These are phyloP conservation scores for Castanea crenata DNA, from an alignment of 306 rosid genomes.

Conservation along the genomic window DNA sequence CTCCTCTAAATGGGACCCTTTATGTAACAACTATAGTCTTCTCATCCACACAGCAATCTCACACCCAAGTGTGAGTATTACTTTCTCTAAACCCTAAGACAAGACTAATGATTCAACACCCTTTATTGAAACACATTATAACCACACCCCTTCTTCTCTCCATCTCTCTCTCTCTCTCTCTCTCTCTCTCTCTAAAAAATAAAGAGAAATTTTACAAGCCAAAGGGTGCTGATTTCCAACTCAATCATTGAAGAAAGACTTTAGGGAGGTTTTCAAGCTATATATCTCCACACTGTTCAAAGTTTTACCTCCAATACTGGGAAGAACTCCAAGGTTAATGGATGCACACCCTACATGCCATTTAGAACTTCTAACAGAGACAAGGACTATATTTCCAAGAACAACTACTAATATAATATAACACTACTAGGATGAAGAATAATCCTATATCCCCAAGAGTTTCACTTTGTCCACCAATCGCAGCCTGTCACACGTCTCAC, in stretches of 20 bases:
- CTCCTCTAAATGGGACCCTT: slow-evolving; percentile 25
- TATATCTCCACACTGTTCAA: slow-evolving; percentile 17
- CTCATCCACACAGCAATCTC: slow-evolving; percentile 48
- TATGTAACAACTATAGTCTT: slow-evolving; percentile 34
- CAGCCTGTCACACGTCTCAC: too few species aligned
- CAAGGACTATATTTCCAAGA: slow-evolving; percentile 9
- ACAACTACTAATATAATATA: slow-evolving; percentile 6
- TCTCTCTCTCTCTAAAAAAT: slow-evolving; percentile 27
- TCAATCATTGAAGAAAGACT: slow-evolving; percentile 32
- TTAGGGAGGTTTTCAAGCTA: not conserved
- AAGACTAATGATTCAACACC: slow-evolving; percentile 45
- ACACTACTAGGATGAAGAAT: not conserved
- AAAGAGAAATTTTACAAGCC: slow-evolving; percentile 20
- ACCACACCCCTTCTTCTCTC: not conserved
- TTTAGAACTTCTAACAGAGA: slow-evolving; percentile 13
- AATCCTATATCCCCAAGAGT: too few species aligned
- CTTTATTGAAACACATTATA: slow-evolving; percentile 38
- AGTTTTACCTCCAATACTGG: slow-evolving; percentile 1
- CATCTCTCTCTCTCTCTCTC: slow-evolving; percentile 1
- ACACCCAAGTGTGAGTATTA: slow-evolving; percentile 47
- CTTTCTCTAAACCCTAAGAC: slow-evolving; percentile 63
- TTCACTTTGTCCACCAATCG: too few species aligned
- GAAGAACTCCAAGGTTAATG: not conserved
- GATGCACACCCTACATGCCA: not conserved
- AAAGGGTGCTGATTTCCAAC: slow-evolving; percentile 25